Conservation (phyloP, 495 filamentous ascomycete genomes). For the Aspergillus affinis region DNA sequence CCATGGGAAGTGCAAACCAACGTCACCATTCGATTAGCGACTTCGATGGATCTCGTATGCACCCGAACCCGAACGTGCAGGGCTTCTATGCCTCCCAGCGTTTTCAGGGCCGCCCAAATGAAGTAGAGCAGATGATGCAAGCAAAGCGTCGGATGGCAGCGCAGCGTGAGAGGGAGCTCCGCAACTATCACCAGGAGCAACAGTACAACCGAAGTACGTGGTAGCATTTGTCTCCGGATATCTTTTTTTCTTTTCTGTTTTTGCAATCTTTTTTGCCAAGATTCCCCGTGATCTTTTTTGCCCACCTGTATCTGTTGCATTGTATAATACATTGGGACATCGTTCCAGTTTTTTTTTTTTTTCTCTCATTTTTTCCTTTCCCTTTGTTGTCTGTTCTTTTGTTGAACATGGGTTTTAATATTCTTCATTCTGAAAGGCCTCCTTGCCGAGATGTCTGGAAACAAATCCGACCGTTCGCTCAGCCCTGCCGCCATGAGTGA, state of each 20-base stretch:
- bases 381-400: conserved; percentile 14
- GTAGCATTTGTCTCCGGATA: conserved; percentile 43
- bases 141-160: conserved; percentile 98
- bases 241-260: conserved; percentile 24
- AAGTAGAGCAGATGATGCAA: conserved; percentile 98
- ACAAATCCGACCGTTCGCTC: conserved; percentile 86
- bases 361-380: not conserved
- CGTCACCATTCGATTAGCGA: conserved; percentile 87
- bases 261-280: conserved; percentile 24
- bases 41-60: conserved; percentile 72
- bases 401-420: conserved; percentile 49
- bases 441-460: conserved; percentile 77
- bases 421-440: conserved; percentile 60
- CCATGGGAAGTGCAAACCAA: conserved; percentile 42
- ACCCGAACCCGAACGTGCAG: conserved; percentile 79
- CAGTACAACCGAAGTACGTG: conserved; percentile 98
- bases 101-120: conserved; percentile 86
- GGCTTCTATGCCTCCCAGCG: conserved; percentile 93
- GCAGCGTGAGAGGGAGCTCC: conserved; percentile 96
- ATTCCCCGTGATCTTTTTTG: conserved; percentile 36
- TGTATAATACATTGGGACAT: conserved; percentile 51
- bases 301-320: conserved; percentile 43
- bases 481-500: conserved; percentile 91
- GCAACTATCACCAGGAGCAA: conserved; percentile 99
- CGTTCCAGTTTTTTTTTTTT: conserved; percentile 21